Evolutionary conservation across 306 rosid genomes (phyloP).

Genomic region (Crotalaria pallida): DNA sequence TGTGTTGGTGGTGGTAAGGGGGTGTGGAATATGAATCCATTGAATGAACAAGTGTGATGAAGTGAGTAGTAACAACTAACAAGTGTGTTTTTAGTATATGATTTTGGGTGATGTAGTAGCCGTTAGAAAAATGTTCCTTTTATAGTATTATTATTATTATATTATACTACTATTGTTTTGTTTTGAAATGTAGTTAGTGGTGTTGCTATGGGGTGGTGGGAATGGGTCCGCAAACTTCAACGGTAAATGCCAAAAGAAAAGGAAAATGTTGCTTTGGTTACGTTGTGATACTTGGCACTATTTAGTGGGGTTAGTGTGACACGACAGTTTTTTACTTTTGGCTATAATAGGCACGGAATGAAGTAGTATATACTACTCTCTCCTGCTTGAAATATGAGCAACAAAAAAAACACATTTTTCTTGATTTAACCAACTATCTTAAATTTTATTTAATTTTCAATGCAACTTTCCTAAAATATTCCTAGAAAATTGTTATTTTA

Average conservation of each 20-base stretch:
- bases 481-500: no score
- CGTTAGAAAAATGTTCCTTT: slow-evolving; percentile 28
- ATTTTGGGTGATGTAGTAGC: slow-evolving; percentile 21
- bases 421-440: no score
- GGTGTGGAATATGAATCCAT: slow-evolving; percentile 50
- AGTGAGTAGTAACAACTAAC: no score
- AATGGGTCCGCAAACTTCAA: slow-evolving; percentile 32
- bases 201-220: not conserved
- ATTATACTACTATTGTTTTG: no score
- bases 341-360: no score
- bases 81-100: not conserved
- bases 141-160: not conserved
- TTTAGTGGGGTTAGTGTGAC: not conserved
- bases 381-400: no score
- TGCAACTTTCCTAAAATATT: no score
- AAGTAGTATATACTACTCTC: no score
- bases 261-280: not conserved
- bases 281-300: not conserved
- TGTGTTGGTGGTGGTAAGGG: slow-evolving; percentile 31
- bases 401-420: no score
- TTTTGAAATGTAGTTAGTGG: slow-evolving; percentile 14
- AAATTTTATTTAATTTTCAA: no score
- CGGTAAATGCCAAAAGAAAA: slow-evolving; percentile 17
- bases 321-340: no score
- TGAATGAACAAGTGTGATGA: slow-evolving; percentile 4